These are phyloP conservation scores for Trypanosoma scelopori DNA, from an alignment of 208 protist genomes.

Conservation along the genomic window DNA sequence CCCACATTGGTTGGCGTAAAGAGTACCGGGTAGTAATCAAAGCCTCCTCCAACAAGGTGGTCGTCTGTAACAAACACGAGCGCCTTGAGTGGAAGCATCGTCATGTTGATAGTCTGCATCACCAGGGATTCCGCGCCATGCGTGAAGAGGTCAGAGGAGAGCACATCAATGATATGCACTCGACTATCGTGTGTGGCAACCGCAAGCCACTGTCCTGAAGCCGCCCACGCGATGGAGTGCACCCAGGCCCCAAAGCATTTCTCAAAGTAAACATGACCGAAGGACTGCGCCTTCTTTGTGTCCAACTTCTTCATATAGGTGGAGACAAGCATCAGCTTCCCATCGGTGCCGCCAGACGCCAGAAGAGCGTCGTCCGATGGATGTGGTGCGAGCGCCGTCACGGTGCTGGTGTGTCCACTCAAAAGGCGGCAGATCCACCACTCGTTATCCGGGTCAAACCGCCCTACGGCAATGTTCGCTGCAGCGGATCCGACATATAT, in stretches of 20 bases:
- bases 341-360: conserved; percentile 42
- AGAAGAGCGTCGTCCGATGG: conserved; percentile 46
- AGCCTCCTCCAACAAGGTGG: conserved; percentile 36
- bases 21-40: conserved; percentile 32
- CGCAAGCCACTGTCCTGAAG: conserved; percentile 26
- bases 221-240: conserved; percentile 32
- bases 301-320: conserved; percentile 59
- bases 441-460: conserved; percentile 41
- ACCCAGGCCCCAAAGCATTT: conserved; percentile 34
- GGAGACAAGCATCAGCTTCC: conserved; percentile 46
- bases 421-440: conserved; percentile 66
- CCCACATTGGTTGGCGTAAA: conserved; percentile 9
- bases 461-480: conserved; percentile 54
- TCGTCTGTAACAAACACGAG: conserved; percentile 27
- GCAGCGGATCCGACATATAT: conserved; percentile 54
- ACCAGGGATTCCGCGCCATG: not conserved
- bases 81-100: conserved; percentile 26
- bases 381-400: conserved; percentile 44
- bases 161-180: conserved; percentile 24
- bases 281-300: conserved; percentile 11
- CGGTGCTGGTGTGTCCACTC: conserved; percentile 26
- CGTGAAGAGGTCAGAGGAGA: not conserved
- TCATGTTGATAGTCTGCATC: conserved; percentile 22
- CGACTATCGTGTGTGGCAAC: conserved; percentile 42
- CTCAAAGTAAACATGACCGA: conserved; percentile 33